Percentiles rank a stretch among this genome's conserved stretches.
phyloP scores from a whole-genome alignment of 164 flowering plant species.

The Magnolia kwangsiensis region DNA sequence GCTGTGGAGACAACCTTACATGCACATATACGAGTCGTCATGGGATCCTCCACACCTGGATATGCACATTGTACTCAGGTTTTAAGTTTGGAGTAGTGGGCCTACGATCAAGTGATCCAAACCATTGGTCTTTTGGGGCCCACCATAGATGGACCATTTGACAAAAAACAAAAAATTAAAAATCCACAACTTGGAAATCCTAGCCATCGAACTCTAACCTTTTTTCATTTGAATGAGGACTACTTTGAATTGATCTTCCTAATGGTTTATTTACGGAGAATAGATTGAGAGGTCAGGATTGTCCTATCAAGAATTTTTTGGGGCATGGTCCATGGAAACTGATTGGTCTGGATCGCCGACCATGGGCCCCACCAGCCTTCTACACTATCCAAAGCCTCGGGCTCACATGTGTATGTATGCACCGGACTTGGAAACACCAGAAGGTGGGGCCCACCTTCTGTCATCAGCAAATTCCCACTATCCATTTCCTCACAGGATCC shows the following conservation, averaged over 20 bases:
- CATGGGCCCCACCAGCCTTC: background rate
- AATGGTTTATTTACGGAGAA: background rate
- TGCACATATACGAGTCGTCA: background rate
- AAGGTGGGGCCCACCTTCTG: background rate
- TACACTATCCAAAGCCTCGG: background rate
- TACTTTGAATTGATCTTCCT: background rate
- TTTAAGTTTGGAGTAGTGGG: background rate
- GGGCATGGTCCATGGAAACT: background rate
- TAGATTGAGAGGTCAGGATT: background rate
- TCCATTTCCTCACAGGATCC: background rate
- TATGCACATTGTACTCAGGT: too few relatives aligned
- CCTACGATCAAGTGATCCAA: background rate
- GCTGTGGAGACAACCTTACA: background rate
- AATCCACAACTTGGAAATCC: background rate
- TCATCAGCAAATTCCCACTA: conserved; percentile 13
- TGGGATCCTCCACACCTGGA: background rate
- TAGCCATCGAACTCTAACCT: background rate
- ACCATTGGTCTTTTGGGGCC: background rate
- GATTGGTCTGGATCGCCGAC: background rate
- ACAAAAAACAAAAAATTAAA: background rate
- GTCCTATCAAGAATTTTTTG: background rate
- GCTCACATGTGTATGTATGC: background rate
- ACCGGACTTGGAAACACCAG: background rate
- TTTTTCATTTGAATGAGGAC: too few relatives aligned
- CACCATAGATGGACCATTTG: background rate